A percentile compares a stretch with the other conserved stretches of the same genome.
Conservation (phyloP, 176 grass and related monocot species). For the Triticum aestivum region IWGSC_CS_RefSeq_v2.1 NC_057799.1:616264040-616264539, state of each 20-base stretch:
- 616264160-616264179: conserved; percentile 22
- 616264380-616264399: not conserved
- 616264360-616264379: not conserved
- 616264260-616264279: not conserved
- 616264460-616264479: not conserved
- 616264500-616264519: not conserved
- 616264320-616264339: not conserved
- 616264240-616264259: not conserved
- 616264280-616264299: conserved; percentile 20
- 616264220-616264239: not conserved
- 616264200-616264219: not conserved
- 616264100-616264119: conserved; percentile 12
- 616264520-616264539: not conserved
- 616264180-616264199: not conserved
- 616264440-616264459: not conserved
- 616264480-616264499: conserved; percentile 7
- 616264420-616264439: not conserved
- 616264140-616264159: not conserved
- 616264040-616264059: conserved; percentile 64
- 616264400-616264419: conserved; percentile 30
- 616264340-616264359: not conserved
- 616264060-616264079: not conserved
- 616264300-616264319: conserved; percentile 16
- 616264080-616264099: not conserved
- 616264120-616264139: not conserved